Percentiles rank a stretch among this genome's conserved stretches.
Conservation (phyloP, 148 eudicot genomes). For the Chenopodium quinoa region DNA sequence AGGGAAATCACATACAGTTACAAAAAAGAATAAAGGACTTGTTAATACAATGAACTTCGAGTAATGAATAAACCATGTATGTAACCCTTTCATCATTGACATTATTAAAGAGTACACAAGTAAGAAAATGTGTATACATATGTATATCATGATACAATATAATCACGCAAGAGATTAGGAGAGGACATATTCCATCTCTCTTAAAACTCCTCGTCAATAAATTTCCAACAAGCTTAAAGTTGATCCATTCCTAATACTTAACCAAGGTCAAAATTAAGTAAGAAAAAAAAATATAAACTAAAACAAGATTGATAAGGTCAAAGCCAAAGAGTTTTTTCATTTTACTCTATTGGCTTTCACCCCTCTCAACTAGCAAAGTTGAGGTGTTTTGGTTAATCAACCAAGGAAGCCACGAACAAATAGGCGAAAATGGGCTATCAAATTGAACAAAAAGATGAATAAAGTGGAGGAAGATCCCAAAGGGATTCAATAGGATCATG, state of each 20-base stretch:
- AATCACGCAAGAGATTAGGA: conserved; percentile 34
- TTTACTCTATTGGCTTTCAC: conserved; percentile 13
- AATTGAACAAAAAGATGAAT: conserved; percentile 39
- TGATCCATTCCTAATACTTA: neutral
- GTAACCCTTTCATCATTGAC: neutral
- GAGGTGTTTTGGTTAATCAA: conserved; percentile 16
- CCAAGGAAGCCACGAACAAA: neutral
- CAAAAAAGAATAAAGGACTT: too few relatives aligned
- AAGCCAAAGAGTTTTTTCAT: conserved; percentile 9
- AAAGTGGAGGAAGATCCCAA: conserved; percentile 77
- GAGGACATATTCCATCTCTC: conserved; percentile 46
- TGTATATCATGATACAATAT: neutral
- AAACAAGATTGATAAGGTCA: neutral
- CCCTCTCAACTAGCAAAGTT: conserved; percentile 22
- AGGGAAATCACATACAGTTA: too few relatives aligned
- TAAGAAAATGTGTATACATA: neutral
- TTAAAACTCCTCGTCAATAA: conserved; percentile 20
- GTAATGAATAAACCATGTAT: too few relatives aligned
- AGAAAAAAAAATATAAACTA: neutral
- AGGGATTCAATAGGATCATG: conserved; percentile 56
- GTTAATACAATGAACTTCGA: too few relatives aligned
- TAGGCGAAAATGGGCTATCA: neutral
- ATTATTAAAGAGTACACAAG: neutral
- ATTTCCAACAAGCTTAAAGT: conserved; percentile 9
- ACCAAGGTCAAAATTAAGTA: neutral